Evolutionary conservation across 2,329 filamentous ascomycete genomes (phyloP), one percentile per base, ranked within the genome.

Genomic region (Trichophyton equinum): DNA sequence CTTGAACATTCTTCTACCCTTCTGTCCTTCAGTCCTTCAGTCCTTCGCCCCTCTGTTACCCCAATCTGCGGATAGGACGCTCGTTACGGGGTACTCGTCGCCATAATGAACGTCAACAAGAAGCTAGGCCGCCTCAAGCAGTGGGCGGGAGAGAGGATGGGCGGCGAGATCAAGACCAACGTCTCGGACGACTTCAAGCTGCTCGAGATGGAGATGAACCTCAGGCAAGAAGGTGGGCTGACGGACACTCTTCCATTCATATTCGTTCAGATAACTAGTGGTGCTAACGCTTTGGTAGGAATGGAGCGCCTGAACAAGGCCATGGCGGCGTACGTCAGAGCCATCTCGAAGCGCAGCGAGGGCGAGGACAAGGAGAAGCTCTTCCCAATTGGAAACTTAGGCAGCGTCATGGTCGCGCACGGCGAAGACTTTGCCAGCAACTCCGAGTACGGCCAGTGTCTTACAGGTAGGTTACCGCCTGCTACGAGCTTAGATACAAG

Each of bases 141-240:
- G 86, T 97, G 92, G 92, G 90, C 91, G 42, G 90, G 90, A 67
- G 92, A 97, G 78, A 89, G 91, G 77, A 96, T 97, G 89, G 92
- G 92, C 68, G 84, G 84, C 66, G 91, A 96, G 76, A 82, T 86
- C 76, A 94, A 91, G 77, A 96, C 92, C 8, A 84, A 81, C 72
- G 85, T 90, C 65, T 88, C 89, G 0, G 91, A 97, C 59, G 88
- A 96, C 70, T 97, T 97, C 82, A 95, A 89, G 77, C 82, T 83
- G 63, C 78, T 97, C 68, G 91, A 97, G 76, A 80, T 83, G 60
- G 92, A 97, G 76, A 97, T 97, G 91, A 81, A 83, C 62, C 79
- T 96, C 68, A 84, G 92, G 65, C 86, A 95, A 66, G 89, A 96
- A 66, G 92, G 91, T 96, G 79, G 22, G 33, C 33, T 13, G 33